Evolutionary conservation across 495 filamentous ascomycete species (phyloP), one percentile per base, ranked within the genome.

Genomic region (Penicillium herquei): DNA sequence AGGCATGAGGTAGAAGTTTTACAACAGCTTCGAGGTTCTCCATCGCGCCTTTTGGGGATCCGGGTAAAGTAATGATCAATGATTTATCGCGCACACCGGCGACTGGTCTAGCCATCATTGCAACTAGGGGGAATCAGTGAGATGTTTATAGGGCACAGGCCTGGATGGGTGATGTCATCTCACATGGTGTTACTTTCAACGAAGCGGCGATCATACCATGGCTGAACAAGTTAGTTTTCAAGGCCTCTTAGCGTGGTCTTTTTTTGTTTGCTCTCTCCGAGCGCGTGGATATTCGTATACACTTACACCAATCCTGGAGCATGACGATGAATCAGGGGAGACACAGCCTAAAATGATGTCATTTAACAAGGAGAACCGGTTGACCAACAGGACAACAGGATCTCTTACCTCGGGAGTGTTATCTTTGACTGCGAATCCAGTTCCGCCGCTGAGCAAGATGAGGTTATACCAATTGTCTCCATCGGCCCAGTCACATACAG

Each of bases 91-190:
- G 81, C 10, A 95, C 87, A 9, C 94, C 94, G 46, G 95, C 95
- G 49, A 96, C 89, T 12, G 94, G 92, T 52, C 94, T 83, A 52
- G 94, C 88, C 94, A 98, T 98, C 75, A 96, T 85, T n/a, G 93
- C 95, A 74, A 98, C 91, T 96, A 40, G 14, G 17, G 13, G 42
- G 58, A 51, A 44, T 63, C 48, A 63, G 63, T 54, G 48, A 49
- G 43, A 63, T 52, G 55, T 58, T 52, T 58, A 50, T 55, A 63
- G 6, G 14, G 39, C 32, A 47, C 30, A 31, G 37, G 47, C 18
- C 42, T 13, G 41, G 10, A 34, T 47, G 55, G 45, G 42, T 63
- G 48, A 64, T 58, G 50, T 53, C 48, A 58, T 76, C 88, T 77
- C 74, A 95, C 91, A 99, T 44, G 92, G 91, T 6, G 94, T 99